Conservation (phyloP, 192 early-diverging fungal species). For the Backusella parvicylindrica region DNA sequence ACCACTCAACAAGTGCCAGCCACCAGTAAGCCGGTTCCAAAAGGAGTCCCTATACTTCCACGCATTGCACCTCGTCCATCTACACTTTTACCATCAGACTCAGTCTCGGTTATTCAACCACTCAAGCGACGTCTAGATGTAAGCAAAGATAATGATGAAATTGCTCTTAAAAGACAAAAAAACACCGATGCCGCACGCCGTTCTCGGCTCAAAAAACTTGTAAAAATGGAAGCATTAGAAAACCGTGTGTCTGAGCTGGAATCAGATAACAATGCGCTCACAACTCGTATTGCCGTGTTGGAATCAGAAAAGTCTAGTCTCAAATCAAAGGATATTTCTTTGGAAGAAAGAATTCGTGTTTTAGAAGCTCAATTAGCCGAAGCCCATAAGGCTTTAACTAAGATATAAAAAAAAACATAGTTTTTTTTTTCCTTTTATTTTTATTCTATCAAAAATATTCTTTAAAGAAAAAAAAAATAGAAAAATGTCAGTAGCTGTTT, state of each 20-base stretch:
- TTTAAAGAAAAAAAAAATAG: conserved; percentile 1
- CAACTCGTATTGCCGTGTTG: conserved; percentile 50
- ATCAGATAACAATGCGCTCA: conserved; percentile 60
- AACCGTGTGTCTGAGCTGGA: conserved; percentile 71
- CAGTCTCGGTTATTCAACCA: background rate
- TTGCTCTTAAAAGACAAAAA: conserved; percentile 46
- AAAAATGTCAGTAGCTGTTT: background rate
- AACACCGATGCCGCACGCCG: conserved; percentile 91
- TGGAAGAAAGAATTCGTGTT: conserved; percentile 35
- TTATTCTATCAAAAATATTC: background rate
- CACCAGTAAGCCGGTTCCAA: background rate
- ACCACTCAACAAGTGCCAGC: background rate
- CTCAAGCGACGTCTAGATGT: conserved; percentile 6
- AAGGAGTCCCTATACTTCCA: background rate
- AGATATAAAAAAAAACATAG: background rate
- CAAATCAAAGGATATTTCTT: conserved; percentile 34
- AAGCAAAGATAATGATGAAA: conserved; percentile 20
- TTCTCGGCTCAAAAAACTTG: conserved; percentile 77
- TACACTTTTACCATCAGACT: background rate
- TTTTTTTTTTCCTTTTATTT: background rate
- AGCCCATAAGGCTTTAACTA: conserved; percentile 30
- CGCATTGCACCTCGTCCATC: conserved; percentile 1
- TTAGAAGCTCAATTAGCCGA: conserved; percentile 38
- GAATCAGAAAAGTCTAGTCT: conserved; percentile 45
- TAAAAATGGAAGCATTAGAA: conserved; percentile 73